Conservation (phyloP, 2,329 filamentous ascomycete genomes). For the Neonectria magnoliae region DNA sequence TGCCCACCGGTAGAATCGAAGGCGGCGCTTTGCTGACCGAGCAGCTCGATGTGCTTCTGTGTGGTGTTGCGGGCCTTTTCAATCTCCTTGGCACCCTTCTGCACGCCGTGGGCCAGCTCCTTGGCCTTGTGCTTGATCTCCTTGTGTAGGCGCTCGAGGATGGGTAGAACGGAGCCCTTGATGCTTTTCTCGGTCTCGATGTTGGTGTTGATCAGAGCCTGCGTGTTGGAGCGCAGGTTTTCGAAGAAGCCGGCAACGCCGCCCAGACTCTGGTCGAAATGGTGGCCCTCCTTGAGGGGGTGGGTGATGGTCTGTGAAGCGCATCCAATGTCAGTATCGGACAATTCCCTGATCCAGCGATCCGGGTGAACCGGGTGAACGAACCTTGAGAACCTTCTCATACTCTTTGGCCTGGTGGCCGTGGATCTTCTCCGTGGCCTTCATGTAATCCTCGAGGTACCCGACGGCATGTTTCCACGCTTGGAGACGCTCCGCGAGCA, state of each 20-base stretch:
- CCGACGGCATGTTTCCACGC: slow-evolving; percentile 96
- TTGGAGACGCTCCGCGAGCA: slow-evolving; percentile 87
- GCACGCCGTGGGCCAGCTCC: slow-evolving; percentile 82
- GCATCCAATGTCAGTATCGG: slow-evolving; percentile 14
- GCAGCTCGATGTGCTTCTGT: slow-evolving; percentile 95
- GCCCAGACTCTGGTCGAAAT: slow-evolving; percentile 91
- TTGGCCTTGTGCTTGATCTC: slow-evolving; percentile 98
- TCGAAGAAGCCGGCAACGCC: slow-evolving; percentile 92
- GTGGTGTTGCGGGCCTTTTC: slow-evolving; percentile 87
- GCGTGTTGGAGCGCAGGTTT: slow-evolving; percentile 91
- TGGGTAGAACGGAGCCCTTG: slow-evolving; percentile 85
- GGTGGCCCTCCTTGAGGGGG: slow-evolving; percentile 87
- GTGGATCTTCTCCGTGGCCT: slow-evolving; percentile 85
- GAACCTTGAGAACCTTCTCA: slow-evolving; percentile 87
- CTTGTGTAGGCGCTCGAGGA: slow-evolving; percentile 89
- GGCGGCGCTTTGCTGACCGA: slow-evolving; percentile 84
- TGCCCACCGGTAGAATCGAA: slow-evolving; percentile 81
- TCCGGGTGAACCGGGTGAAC: neutral
- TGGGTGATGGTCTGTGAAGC: slow-evolving; percentile 76
- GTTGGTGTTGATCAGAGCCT: slow-evolving; percentile 89
- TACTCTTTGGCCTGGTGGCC: slow-evolving; percentile 91
- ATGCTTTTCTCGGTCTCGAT: slow-evolving; percentile 91
- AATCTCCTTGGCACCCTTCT: slow-evolving; percentile 88
- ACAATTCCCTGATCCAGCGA: too few relatives aligned
- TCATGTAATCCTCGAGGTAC: slow-evolving; percentile 91